Evolutionary conservation across 73 alveolate genomes (phyloP).

Genomic region (Breviolum minutum): DNA sequence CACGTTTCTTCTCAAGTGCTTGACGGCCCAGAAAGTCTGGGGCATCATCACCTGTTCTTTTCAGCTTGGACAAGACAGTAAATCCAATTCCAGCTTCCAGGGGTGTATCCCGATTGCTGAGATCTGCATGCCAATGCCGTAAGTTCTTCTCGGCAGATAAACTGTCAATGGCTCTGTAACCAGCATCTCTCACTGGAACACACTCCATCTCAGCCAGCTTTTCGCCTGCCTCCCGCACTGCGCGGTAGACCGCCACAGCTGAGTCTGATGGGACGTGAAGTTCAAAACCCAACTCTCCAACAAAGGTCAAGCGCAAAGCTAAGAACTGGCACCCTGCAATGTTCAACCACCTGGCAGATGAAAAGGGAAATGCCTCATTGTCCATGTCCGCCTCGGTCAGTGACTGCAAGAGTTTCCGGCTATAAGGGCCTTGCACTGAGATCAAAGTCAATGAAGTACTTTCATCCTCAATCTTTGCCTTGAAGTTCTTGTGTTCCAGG

Average conservation of each 20-base stretch:
- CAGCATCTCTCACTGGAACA: slow-evolving; percentile 80
- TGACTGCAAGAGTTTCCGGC: slow-evolving; percentile 76
- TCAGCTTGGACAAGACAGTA: slow-evolving; percentile 74
- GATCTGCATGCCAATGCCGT: slow-evolving; percentile 92
- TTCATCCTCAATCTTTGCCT: slow-evolving; percentile 53
- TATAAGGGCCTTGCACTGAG: slow-evolving; percentile 87
- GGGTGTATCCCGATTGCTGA: slow-evolving; percentile 92
- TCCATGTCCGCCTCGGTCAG: slow-evolving; percentile 34
- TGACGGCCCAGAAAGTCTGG: slow-evolving; percentile 68
- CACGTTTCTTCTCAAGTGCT: slow-evolving; percentile 53
- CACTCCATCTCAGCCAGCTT: slow-evolving; percentile 25
- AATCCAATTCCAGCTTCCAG: slow-evolving; percentile 77
- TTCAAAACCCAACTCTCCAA: slow-evolving; percentile 84
- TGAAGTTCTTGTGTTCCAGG: background rate
- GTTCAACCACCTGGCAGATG: slow-evolving; percentile 40
- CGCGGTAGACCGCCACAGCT: slow-evolving; percentile 70
- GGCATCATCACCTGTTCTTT: slow-evolving; percentile 53
- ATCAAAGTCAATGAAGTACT: slow-evolving; percentile 45
- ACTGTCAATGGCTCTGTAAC: slow-evolving; percentile 87
- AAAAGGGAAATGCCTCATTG: slow-evolving; percentile 57
- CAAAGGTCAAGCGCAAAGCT: slow-evolving; percentile 71
- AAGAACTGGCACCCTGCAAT: slow-evolving; percentile 60
- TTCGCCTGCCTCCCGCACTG: slow-evolving; percentile 67
- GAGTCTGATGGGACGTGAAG: slow-evolving; percentile 72
- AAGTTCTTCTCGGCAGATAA: slow-evolving; percentile 88